A percentile compares a stretch with the other conserved stretches of the same genome.
Conservation (phyloP, 139 green algal species). For the Diplosphaera chodatii region DNA sequence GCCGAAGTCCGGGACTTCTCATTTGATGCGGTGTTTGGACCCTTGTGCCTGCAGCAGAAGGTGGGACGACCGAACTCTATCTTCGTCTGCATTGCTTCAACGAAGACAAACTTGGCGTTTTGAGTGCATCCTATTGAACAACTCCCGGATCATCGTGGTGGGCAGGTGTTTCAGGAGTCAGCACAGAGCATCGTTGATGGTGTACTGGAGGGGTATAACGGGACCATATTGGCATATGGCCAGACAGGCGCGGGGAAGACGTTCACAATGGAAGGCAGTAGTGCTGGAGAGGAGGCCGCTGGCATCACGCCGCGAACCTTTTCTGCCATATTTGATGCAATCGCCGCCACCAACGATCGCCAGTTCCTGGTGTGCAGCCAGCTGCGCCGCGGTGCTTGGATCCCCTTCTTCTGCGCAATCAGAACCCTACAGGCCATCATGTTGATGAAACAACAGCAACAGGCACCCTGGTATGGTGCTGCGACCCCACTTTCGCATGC, state of each 20-base stretch:
- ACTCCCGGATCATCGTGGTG: too few species aligned
- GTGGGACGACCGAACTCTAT: too few species aligned
- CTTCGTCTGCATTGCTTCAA: too few species aligned
- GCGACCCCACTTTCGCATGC: too few species aligned
- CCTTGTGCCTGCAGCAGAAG: conserved; percentile 45
- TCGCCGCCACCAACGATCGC: conserved; percentile 8
- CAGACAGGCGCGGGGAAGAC: conserved; percentile 49
- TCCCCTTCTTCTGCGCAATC: too few species aligned
- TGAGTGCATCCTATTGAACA: too few species aligned
- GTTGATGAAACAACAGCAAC: too few species aligned
- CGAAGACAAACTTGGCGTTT: too few species aligned
- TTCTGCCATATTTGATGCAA: conserved; percentile 17
- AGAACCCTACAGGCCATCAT: too few species aligned
- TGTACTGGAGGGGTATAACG: conserved; percentile 81
- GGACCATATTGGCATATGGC: conserved; percentile 61
- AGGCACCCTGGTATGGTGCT: too few species aligned
- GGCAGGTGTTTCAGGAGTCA: conserved; percentile 58
- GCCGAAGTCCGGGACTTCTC: conserved; percentile 52
- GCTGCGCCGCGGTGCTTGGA: too few species aligned
- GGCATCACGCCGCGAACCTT: conserved; percentile 82
- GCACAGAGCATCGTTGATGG: conserved; percentile 67
- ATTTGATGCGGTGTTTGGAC: conserved; percentile 80
- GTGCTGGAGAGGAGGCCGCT: conserved; percentile 20
- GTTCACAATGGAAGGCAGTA: conserved; percentile 76
- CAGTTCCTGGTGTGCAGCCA: conserved; percentile 82